Evolutionary conservation across 345 rosid genomes (phyloP), one percentile per base, ranked within the genome.

Genomic region (Acer yangbiense): DNA sequence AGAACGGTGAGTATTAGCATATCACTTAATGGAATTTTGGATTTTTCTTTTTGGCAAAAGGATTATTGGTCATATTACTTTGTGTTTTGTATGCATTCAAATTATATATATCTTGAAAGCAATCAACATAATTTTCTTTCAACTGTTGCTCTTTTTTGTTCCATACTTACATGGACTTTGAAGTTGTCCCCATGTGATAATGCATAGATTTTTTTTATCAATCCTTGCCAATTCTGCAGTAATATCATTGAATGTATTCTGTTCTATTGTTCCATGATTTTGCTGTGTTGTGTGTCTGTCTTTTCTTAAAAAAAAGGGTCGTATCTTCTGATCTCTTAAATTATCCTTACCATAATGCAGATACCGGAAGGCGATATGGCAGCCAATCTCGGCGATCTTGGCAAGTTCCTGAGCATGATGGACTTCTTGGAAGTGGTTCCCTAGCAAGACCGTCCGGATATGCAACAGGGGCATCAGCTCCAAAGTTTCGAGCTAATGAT

Each of bases 381-480:
- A 83, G 88, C 82, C 98, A 89, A 81, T 75, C 97, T 84, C 88
- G 93, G 81, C 90, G 89, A 75, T 76, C 94, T 71, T 86, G 92
- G 97, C 98, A 94, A 83, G 86, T 83, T 81, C 86, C 95, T 6
- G 99, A 92, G 88, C 95, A 96, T 85, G 99, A 96, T 78, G 99
- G 99, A 61, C 98, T 96, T 82, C 90, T 96, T 55, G 99, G 99
- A 44, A 94, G 96, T 86, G 99, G 99, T 69, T 90, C 95, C 83
- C 94, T 94, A 71, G 95, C 94, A 25, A 87, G 93, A 82, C 89
- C 97, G 46, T 82, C 99, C 65, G 97, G 91, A 80, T 86, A 79
- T 82, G 78, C 85, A 32, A 81, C 89, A 13, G 97, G 94, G 69
- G 48, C 92, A 68, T 80, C 93, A 44, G 90, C 83, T 79, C 83